Percentiles rank a stretch among this genome's conserved stretches.
Conservation (phyloP, 305 asterid species). For the Striga hermonthica region DNA sequence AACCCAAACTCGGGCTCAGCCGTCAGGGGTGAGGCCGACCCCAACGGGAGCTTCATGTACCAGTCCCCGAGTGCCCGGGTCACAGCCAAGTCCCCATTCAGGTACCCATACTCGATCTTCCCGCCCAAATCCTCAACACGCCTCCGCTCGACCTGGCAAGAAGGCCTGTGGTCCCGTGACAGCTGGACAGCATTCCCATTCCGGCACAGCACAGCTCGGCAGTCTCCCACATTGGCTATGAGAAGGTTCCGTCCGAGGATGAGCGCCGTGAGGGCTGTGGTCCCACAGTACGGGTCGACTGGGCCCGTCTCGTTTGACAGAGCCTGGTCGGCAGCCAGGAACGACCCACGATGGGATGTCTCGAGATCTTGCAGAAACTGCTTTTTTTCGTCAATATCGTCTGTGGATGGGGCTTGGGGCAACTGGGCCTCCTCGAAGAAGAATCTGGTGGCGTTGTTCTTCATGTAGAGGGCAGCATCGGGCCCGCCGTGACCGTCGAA, state of each 20-base stretch:
- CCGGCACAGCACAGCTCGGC: conserved; percentile 77
- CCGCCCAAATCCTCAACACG: conserved; percentile 64
- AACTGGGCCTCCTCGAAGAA: conserved; percentile 59
- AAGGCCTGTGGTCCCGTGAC: conserved; percentile 62
- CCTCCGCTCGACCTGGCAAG: conserved; percentile 43
- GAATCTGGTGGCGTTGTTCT: conserved; percentile 53
- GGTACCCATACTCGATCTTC: conserved; percentile 58
- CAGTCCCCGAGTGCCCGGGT: conserved; percentile 66
- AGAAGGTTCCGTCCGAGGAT: conserved; percentile 69
- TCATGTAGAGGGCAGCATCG: conserved; percentile 71
- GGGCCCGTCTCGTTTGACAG: conserved; percentile 55
- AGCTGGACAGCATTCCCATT: conserved; percentile 71
- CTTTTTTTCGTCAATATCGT: conserved; percentile 49
- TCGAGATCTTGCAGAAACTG: conserved; percentile 54
- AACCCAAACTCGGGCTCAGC: conserved; percentile 56
- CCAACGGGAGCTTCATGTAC: conserved; percentile 62
- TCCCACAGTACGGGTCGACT: conserved; percentile 70
- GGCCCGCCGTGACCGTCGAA: conserved; percentile 97
- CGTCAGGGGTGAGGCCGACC: conserved; percentile 54
- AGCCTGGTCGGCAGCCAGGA: conserved; percentile 67
- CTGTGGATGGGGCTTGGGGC: conserved; percentile 41
- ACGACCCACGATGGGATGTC: conserved; percentile 53
- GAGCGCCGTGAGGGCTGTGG: conserved; percentile 85
- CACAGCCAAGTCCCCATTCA: conserved; percentile 60
- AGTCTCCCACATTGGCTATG: conserved; percentile 88